Evolutionary conservation across 495 filamentous ascomycete genomes (phyloP).

Genomic region (Penicillium malachiteum): DNA sequence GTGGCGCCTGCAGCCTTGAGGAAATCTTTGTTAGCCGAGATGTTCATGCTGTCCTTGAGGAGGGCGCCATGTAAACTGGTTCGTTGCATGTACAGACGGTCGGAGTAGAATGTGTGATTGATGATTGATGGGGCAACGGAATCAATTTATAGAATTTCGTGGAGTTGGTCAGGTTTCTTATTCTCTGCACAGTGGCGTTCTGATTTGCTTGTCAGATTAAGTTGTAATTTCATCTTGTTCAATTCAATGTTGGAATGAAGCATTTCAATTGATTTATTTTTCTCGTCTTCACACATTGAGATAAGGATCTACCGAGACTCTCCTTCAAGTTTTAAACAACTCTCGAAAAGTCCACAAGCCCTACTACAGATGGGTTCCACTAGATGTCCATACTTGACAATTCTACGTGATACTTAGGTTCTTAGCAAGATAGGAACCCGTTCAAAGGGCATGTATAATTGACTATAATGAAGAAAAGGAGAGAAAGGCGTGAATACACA

Average conservation of each 20-base stretch:
- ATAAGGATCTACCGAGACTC: too few relatives aligned
- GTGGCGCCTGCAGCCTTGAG: constrained; percentile 33
- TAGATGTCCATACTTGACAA: too few relatives aligned
- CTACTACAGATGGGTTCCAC: too few relatives aligned
- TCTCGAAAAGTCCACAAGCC: too few relatives aligned
- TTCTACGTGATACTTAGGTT: too few relatives aligned
- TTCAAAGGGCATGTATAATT: not conserved
- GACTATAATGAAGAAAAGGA: constrained; percentile 2
- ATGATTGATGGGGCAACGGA: constrained; percentile 22
- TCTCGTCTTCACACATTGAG: not conserved
- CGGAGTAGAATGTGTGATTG: constrained; percentile 16
- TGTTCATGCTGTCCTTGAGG: constrained; percentile 41
- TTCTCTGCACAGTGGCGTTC: constrained; percentile 24
- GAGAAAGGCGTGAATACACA: constrained; percentile 7
- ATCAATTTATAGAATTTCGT: constrained; percentile 17
- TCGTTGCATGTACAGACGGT: constrained; percentile 25
- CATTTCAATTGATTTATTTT: not conserved
- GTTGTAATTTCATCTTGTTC: not conserved
- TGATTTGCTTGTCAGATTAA: constrained; percentile 3
- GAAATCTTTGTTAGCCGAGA: constrained; percentile 47
- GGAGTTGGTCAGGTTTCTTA: constrained; percentile 31
- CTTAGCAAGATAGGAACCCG: not conserved
- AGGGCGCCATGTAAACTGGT: constrained; percentile 30
- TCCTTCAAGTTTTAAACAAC: too few relatives aligned
- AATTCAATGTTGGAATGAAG: not conserved